Percentiles rank a stretch among this genome's conserved stretches.
phyloP scores from a whole-genome alignment of 2,329 filamentous ascomycete species.

The Hypoxylon sp. region DNA sequence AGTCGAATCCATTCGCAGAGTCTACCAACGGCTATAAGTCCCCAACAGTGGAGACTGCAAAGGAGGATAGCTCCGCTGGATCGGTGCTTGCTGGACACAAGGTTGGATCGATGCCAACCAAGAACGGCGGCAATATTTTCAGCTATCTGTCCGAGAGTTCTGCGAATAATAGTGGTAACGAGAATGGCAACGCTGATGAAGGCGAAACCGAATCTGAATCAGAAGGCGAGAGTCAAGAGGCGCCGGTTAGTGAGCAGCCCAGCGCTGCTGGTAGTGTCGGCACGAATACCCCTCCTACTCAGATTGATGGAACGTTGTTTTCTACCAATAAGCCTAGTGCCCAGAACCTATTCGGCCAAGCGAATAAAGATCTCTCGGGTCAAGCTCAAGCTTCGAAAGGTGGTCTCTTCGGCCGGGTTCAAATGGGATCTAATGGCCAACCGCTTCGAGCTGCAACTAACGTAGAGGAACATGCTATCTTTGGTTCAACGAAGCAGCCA shows the following conservation, averaged over 20 bases:
- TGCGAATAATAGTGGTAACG: conserved; percentile 67
- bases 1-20: conserved; percentile 55
- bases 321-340: conserved; percentile 50
- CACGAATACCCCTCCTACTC: conserved; percentile 58
- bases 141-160: conserved; percentile 72
- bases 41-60: conserved; percentile 56
- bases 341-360: conserved; percentile 45
- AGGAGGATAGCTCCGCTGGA: conserved; percentile 31
- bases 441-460: conserved; percentile 50
- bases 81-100: conserved; percentile 51
- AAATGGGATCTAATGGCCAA: conserved; percentile 53
- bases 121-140: conserved; percentile 67
- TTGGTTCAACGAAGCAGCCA: conserved; percentile 35
- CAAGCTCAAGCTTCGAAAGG: conserved; percentile 48
- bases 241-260: conserved; percentile 61
- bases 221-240: conserved; percentile 62
- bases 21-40: conserved; percentile 59
- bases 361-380: conserved; percentile 31
- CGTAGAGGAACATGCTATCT: conserved; percentile 40
- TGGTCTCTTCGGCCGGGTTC: conserved; percentile 54
- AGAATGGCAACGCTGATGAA: conserved; percentile 62
- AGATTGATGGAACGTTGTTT: conserved; percentile 56
- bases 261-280: conserved; percentile 60
- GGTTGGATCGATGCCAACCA: conserved; percentile 46
- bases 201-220: conserved; percentile 63